These are phyloP conservation scores for Quercus dentata DNA, from an alignment of 306 rosid species.

Conservation along the genomic window DNA sequence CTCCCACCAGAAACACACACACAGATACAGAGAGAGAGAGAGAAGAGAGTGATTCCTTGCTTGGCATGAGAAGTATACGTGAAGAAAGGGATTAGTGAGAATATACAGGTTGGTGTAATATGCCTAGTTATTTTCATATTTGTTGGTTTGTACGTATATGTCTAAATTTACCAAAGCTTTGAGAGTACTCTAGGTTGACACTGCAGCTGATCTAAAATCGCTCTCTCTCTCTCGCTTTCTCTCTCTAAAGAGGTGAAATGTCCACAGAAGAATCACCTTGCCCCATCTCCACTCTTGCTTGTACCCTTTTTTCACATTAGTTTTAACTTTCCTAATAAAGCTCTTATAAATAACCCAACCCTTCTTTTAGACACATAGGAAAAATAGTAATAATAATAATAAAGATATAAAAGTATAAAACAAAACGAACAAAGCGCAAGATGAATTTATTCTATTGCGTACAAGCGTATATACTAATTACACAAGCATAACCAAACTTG, in stretches of 20 bases:
- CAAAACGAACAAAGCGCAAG: background rate
- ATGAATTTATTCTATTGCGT: constrained; percentile 22
- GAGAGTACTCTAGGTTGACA: constrained; percentile 38
- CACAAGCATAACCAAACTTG: constrained; percentile 55
- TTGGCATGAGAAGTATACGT: constrained; percentile 39
- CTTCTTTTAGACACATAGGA: background rate
- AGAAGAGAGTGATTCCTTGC: constrained; percentile 28
- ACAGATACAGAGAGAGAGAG: background rate
- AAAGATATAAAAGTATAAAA: background rate
- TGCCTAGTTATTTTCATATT: background rate
- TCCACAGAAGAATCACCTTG: constrained; percentile 52
- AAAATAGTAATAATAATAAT: background rate
- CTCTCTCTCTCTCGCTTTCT: background rate
- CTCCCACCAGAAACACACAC: background rate
- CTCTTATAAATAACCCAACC: background rate
- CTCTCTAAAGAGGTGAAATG: constrained; percentile 63
- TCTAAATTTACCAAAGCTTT: constrained; percentile 42
- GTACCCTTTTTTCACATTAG: constrained; percentile 12
- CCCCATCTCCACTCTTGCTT: constrained; percentile 75
- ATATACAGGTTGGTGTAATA: constrained; percentile 18
- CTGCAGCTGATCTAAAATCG: constrained; percentile 4
- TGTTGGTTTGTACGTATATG: constrained; percentile 36
- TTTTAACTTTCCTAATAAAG: background rate
- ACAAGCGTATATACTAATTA: constrained; percentile 27
- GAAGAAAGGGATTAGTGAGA: constrained; percentile 34